Base-by-base conservation (phyloP, 495 filamentous ascomycete genomes). In the Chaetomium fimeti region DNA sequence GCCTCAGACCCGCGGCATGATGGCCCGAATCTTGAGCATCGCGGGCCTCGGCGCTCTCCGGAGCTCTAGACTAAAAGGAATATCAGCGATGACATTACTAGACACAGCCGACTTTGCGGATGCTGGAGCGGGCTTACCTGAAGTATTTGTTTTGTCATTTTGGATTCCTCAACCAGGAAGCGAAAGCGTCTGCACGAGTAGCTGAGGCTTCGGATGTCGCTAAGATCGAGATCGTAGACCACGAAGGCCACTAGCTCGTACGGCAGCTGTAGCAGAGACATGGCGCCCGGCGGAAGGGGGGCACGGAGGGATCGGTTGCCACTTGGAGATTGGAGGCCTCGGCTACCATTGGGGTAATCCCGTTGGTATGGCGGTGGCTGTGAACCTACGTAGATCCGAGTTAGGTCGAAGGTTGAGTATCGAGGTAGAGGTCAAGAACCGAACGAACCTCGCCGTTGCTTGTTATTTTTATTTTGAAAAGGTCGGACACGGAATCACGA, bases 191-290 rank as follows among this genome's bases (percentile, higher is more conserved):
- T 79, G 68, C 84, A 85, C 45, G 82, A 79, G 49, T 79, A 68
- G 32, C 78, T 80, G 29, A 87, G 69, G 64, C 77, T 71, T 24
- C 81, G 73, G 36, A 82, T 64, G 66, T 88, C 83, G 63, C 81
- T 75, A 29, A 87, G 74, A 48, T 79, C 71, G 48, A 88, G 74
- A 60, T 82, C 75, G 12, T 80, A 74, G 51, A 87, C 79, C 53
- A 90, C 83, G 66, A 84, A 81, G 32, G 84, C 80, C 45, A 89
- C 76, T 12, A 89, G 77, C 75, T 90, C 88, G 71, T 87, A 88
- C 4, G 88, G 87, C 42, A 89, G 69, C 12, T 52, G 47, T 43
- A 68, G 38, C 32, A 73, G 52, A 47, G 71, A 68, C 74, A 77
- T 76, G 49, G 49, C 60, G 63, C 20, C 58, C 13, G 61, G 48